Evolutionary conservation across 768 basidiomycete genomes (phyloP), one percentile per base, ranked within the genome.

Genomic region (Favolaschia claudopus): DNA sequence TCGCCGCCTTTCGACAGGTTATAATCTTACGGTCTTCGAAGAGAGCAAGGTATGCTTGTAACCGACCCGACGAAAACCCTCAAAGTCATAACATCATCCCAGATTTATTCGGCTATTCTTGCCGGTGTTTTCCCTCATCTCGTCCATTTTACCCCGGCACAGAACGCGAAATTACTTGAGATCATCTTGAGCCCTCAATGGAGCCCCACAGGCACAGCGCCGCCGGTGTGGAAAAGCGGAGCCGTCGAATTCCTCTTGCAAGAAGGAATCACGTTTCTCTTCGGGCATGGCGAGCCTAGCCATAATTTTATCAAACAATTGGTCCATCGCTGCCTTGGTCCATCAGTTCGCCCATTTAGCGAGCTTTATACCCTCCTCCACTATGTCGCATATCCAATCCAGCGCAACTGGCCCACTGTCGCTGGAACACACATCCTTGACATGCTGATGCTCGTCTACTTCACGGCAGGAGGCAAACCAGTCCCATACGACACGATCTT

Each of bases 81-180:
- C n/a, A n/a, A n/a, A n/a, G n/a, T n/a, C n/a, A n/a, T n/a, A n/a
- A n/a, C n/a, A n/a, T n/a, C n/a, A n/a, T n/a, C n/a, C n/a, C 32
- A 51, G 49, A 4, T 51, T 8, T 51, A 51, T 19, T 39, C 49
- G n/a, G 27, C 22, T 19, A 20, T 51, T 14, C 37, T 51, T 7
- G 49, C 17, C 9, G 37, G 8, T 10, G 36, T 51, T 24, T 51
- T 51, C 31, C 49, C 49, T 12, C 49, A 51, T 24, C 49, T 51
- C 37, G 8, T 4, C 3, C 15, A 36, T 7, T 51, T 51, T 15
- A 51, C 49, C 5, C 49, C 49, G 4, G 27, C 36, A 1, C 49
- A 51, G 10, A 51, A 51, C 48, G 25, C 37, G n/a, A 28, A 25
- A 7, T 20, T 51, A 22, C 28, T 51, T 25, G 37, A 51, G n/a